phyloP scores from a whole-genome alignment of 768 basidiomycete species.

The Albatrellus ellisii region DNA sequence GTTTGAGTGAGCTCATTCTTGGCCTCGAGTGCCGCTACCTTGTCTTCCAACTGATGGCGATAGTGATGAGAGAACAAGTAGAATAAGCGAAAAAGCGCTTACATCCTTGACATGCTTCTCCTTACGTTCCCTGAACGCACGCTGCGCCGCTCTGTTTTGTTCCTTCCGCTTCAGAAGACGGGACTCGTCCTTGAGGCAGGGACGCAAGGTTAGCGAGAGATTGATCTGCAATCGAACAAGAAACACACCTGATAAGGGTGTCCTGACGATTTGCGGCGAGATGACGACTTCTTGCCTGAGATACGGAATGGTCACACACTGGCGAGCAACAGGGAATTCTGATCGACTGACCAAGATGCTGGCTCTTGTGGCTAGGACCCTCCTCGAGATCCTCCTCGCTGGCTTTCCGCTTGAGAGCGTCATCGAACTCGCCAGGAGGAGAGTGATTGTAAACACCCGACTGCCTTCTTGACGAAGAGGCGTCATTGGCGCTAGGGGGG shows the following conservation, averaged over 20 bases:
- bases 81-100: slow-evolving; percentile 22
- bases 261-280: slow-evolving; percentile 29
- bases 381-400: slow-evolving; percentile 43
- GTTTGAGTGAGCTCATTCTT: slow-evolving; percentile 58
- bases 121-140: slow-evolving; percentile 94
- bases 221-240: neutral
- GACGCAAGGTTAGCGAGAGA: slow-evolving; percentile 5
- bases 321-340: neutral
- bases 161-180: slow-evolving; percentile 85
- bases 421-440: slow-evolving; percentile 30
- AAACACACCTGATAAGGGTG: slow-evolving; percentile 21
- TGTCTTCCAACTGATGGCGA: slow-evolving; percentile 69
- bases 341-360: slow-evolving; percentile 3
- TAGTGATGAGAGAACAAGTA: neutral
- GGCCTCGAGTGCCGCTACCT: slow-evolving; percentile 75
- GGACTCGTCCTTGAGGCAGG: slow-evolving; percentile 44
- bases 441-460: slow-evolving; percentile 20
- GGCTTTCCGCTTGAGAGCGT: slow-evolving; percentile 67
- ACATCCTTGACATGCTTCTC: slow-evolving; percentile 97
- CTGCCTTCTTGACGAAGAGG: slow-evolving; percentile 20
- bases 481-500: slow-evolving; percentile 38
- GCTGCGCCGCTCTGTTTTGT: slow-evolving; percentile 93
- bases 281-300: slow-evolving; percentile 14
- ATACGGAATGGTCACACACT: neutral
- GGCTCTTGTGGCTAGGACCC: slow-evolving; percentile 47